These are phyloP conservation scores for Lycium ferocissimum DNA, from an alignment of 257 asterid genomes.

Conservation along the genomic window DNA sequence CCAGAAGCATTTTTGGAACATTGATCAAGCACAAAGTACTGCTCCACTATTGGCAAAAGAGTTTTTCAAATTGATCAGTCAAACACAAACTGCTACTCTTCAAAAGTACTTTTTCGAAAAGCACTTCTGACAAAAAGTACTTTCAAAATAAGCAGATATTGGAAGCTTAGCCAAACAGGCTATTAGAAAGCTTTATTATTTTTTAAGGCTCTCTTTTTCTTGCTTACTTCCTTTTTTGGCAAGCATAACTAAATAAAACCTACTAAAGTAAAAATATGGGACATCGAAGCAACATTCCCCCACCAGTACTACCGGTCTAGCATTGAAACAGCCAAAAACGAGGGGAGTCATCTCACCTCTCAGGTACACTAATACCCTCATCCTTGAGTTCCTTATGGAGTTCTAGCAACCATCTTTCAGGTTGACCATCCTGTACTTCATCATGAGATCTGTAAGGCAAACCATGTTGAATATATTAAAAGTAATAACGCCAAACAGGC, in stretches of 20 bases:
- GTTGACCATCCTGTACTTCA: slow-evolving; percentile 28
- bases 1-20: too few relatives aligned
- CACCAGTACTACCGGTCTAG: background rate
- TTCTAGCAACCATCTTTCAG: slow-evolving; percentile 47
- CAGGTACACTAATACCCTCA: slow-evolving; percentile 48
- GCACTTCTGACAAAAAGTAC: too few relatives aligned
- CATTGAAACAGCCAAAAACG: slow-evolving; percentile 4
- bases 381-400: slow-evolving; percentile 45
- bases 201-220: slow-evolving; percentile 19
- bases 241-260: background rate
- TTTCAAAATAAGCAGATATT: too few relatives aligned
- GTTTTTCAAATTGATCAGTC: too few relatives aligned
- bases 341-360: slow-evolving; percentile 40
- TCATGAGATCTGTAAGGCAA: slow-evolving; percentile 30
- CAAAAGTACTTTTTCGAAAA: too few relatives aligned
- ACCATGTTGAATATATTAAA: slow-evolving; percentile 4
- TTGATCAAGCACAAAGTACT: too few relatives aligned
- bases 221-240: background rate
- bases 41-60: too few relatives aligned
- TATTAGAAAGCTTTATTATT: background rate
- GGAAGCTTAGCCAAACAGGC: too few relatives aligned
- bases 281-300: background rate
- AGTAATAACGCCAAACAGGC: background rate
- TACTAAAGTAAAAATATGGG: slow-evolving; percentile 8
- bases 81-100: too few relatives aligned